These are phyloP conservation scores for Pleodorina starrii DNA, from an alignment of 139 green algal genomes.

Conservation along the genomic window DNA sequence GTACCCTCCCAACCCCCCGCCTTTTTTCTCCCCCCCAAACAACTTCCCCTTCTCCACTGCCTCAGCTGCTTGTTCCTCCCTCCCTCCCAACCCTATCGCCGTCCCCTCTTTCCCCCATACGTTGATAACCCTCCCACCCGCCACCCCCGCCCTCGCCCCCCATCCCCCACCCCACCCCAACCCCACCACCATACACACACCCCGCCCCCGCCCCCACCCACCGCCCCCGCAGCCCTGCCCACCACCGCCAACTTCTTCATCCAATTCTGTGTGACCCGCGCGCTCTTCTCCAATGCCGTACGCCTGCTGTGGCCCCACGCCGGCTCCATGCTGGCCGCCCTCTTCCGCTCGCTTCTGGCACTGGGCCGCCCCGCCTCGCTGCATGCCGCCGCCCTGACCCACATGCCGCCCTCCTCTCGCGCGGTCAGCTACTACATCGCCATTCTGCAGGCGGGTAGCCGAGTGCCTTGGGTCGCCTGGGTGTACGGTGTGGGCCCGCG, in stretches of 20 bases:
- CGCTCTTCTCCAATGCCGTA: conserved; percentile 9
- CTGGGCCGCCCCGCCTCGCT: neutral
- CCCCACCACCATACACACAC: too few relatives aligned
- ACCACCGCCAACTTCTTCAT: conserved; percentile 49
- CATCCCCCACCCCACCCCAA: too few relatives aligned
- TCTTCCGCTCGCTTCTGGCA: neutral
- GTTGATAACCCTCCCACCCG: too few relatives aligned
- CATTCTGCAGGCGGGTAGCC: conserved; percentile 19
- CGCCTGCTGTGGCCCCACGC: neutral
- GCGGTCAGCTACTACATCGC: neutral
- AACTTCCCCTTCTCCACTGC: neutral
- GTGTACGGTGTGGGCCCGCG: too few relatives aligned
- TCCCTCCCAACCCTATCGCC: too few relatives aligned
- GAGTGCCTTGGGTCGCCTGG: too few relatives aligned
- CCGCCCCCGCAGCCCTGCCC: conserved; percentile 17
- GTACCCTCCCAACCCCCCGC: neutral
- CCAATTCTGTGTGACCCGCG: conserved; percentile 34
- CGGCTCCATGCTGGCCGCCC: neutral
- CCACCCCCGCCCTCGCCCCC: too few relatives aligned
- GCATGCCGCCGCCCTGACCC: neutral
- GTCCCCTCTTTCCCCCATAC: too few relatives aligned
- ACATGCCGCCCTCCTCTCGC: conserved; percentile 1
- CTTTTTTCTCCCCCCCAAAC: neutral
- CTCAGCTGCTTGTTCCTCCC: neutral
- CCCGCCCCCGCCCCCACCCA: too few relatives aligned